phyloP scores from a whole-genome alignment of 2,329 filamentous ascomycete species.

The Lasiodiplodia sp. region DNA sequence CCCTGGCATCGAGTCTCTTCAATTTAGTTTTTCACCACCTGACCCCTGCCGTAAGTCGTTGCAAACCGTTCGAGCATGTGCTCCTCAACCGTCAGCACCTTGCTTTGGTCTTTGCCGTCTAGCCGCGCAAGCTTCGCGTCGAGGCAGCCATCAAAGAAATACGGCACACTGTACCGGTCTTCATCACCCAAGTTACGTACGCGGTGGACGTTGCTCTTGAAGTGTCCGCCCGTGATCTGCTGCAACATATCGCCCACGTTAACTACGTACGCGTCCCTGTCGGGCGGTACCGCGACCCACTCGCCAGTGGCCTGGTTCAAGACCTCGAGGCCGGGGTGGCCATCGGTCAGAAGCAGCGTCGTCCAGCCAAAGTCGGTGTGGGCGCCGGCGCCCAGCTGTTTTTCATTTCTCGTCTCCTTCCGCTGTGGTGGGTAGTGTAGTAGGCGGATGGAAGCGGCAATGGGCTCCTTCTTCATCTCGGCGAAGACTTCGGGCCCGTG shows the following conservation, averaged over 20 bases:
- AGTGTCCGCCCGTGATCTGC: slow-evolving; percentile 60
- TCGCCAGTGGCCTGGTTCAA: slow-evolving; percentile 51
- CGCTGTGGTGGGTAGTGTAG: slow-evolving; percentile 34
- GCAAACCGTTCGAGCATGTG: slow-evolving; percentile 37
- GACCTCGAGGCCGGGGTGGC: slow-evolving; percentile 60
- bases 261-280: slow-evolving; percentile 46
- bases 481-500: slow-evolving; percentile 15
- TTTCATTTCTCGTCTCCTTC: neutral
- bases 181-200: slow-evolving; percentile 61
- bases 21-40: neutral
- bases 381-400: slow-evolving; percentile 49
- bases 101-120: slow-evolving; percentile 31
- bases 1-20: no score
- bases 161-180: slow-evolving; percentile 64
- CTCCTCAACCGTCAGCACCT: slow-evolving; percentile 36
- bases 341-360: slow-evolving; percentile 63
- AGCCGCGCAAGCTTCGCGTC: slow-evolving; percentile 41
- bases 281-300: slow-evolving; percentile 51
- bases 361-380: slow-evolving; percentile 66
- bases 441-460: slow-evolving; percentile 31
- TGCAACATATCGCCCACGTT: slow-evolving; percentile 51
- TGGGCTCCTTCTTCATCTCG: slow-evolving; percentile 1
- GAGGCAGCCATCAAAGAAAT: slow-evolving; percentile 64
- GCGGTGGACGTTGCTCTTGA: slow-evolving; percentile 62
- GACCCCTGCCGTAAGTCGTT: slow-evolving; percentile 19